These are phyloP conservation scores for Schrenkiella parvula DNA, from an alignment of 345 rosid genomes.

Conservation along the genomic window DNA sequence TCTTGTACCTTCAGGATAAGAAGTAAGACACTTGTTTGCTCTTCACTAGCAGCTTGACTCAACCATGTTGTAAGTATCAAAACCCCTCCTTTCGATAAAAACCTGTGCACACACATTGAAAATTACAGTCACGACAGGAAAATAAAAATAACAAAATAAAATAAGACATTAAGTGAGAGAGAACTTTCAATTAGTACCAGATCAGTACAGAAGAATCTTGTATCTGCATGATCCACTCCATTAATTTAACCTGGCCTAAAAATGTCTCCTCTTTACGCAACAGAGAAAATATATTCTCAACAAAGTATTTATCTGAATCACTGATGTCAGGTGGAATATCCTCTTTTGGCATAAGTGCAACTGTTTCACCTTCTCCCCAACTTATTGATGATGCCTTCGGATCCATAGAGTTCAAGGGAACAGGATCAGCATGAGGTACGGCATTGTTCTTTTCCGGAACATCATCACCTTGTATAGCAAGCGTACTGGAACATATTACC, in stretches of 20 bases:
- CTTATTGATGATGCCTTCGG: conserved; percentile 40
- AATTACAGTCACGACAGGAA: background rate
- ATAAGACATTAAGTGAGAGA: conserved; percentile 1
- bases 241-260: conserved; percentile 82
- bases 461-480: conserved; percentile 27
- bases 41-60: conserved; percentile 82
- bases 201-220: conserved; percentile 64
- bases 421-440: conserved; percentile 19
- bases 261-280: conserved; percentile 84
- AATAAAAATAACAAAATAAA: background rate
- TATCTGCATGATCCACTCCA: conserved; percentile 92
- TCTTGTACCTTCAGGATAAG: conserved; percentile 60
- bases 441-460: conserved; percentile 20
- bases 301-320: conserved; percentile 65
- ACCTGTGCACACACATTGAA: conserved; percentile 48
- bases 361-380: conserved; percentile 46
- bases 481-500: conserved; percentile 40
- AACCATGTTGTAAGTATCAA: conserved; percentile 94
- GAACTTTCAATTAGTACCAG: conserved; percentile 49
- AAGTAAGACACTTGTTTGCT: conserved; percentile 75
- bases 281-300: conserved; percentile 59
- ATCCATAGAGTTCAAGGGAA: conserved; percentile 32
- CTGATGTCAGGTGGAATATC: conserved; percentile 54
- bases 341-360: conserved; percentile 49
- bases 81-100: conserved; percentile 82